These are phyloP conservation scores for Polytrichum formosum DNA, from an alignment of 225 moss, liverwort and hornwort genomes.

Conservation along the genomic window DNA sequence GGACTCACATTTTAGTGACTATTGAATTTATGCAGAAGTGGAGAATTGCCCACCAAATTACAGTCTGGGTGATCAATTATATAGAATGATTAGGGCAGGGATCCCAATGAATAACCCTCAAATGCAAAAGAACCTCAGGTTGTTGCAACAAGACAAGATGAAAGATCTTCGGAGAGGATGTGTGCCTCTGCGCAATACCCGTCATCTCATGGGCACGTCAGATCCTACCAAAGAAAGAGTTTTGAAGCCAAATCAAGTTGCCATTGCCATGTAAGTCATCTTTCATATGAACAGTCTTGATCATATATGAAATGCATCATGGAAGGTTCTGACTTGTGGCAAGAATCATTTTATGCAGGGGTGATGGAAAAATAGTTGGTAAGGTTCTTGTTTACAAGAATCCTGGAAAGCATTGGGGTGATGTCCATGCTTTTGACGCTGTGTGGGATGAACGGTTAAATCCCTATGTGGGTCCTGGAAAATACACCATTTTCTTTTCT, in stretches of 20 bases:
- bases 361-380: constrained; percentile 35
- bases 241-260: constrained; percentile 66
- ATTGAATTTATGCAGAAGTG: constrained; percentile 32
- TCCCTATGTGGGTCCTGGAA: constrained; percentile 49
- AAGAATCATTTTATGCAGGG: constrained; percentile 39
- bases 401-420: constrained; percentile 81
- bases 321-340: constrained; percentile 4
- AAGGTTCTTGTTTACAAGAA: constrained; percentile 70
- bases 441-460: constrained; percentile 51
- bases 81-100: constrained; percentile 58
- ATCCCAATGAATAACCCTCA: constrained; percentile 65
- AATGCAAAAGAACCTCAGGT: constrained; percentile 50
- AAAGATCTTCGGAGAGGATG: constrained; percentile 48
- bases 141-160: constrained; percentile 39
- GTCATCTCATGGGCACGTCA: constrained; percentile 78
- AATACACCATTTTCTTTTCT: constrained; percentile 56
- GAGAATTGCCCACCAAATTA: constrained; percentile 24
- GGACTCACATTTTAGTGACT: neutral
- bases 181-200: constrained; percentile 51
- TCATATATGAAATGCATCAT: neutral
- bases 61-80: constrained; percentile 36
- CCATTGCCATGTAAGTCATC: constrained; percentile 57
- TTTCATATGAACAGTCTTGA: neutral
- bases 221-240: constrained; percentile 65
- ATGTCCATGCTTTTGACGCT: constrained; percentile 60